These are phyloP conservation scores for Phlebopus sp. DNA, from an alignment of 1,284 basidiomycete genomes.

Conservation along the genomic window DNA sequence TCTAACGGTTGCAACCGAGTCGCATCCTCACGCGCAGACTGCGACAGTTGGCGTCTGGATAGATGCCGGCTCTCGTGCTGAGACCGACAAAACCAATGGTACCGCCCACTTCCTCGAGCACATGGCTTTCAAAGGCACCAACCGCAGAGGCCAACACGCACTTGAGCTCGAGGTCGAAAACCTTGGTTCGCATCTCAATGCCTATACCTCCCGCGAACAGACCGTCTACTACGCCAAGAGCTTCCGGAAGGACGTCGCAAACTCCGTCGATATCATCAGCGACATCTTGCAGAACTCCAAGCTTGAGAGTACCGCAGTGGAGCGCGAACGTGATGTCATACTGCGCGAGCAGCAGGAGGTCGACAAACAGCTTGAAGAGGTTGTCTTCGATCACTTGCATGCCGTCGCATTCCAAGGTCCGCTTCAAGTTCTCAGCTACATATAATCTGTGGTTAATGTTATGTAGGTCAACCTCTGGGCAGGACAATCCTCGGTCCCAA, in stretches of 20 bases:
- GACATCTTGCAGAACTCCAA: constrained; percentile 99
- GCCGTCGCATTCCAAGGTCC: constrained; percentile 92
- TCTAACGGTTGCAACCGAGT: constrained; percentile 89
- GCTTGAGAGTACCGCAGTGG: constrained; percentile 85
- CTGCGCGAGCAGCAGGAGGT: constrained; percentile 98
- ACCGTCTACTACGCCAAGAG: constrained; percentile 99
- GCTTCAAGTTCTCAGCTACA: constrained; percentile 22
- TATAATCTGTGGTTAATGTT: constrained; percentile 9
- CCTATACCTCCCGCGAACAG: constrained; percentile 98
- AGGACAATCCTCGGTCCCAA: constrained; percentile 98
- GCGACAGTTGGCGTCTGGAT: constrained; percentile 99
- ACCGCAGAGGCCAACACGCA: constrained; percentile 83
- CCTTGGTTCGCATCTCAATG: constrained; percentile 96
- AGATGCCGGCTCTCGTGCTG: constrained; percentile 95
- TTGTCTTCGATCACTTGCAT: constrained; percentile 98
- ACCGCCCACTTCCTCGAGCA: constrained; percentile 99
- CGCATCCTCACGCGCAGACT: constrained; percentile 92
- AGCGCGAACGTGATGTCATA: constrained; percentile 97
- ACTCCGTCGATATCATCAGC: constrained; percentile 94
- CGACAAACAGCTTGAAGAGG: constrained; percentile 97
- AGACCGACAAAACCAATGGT: constrained; percentile 92
- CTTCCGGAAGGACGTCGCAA: constrained; percentile 93
- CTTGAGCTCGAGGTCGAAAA: constrained; percentile 99
- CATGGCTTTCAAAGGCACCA: constrained; percentile 96
- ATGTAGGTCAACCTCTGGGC: constrained; percentile 86